phyloP scores from a whole-genome alignment of 164 flowering plant species.

The Taxillus chinensis region DNA sequence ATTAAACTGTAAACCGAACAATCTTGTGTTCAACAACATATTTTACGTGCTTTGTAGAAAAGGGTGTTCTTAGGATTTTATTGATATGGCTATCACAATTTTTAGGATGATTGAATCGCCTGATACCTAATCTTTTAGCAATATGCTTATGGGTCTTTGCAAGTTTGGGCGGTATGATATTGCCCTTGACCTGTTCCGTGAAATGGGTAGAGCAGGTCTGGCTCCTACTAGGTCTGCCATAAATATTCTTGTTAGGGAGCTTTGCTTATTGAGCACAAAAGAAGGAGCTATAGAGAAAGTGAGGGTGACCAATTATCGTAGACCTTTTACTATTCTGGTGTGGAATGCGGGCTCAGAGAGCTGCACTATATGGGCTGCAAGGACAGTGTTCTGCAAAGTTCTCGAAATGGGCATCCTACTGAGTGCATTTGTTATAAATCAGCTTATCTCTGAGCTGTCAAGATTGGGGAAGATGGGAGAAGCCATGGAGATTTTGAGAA shows the following conservation, averaged over 20 bases:
- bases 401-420: too few species aligned
- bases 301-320: constrained; percentile 16
- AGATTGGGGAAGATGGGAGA: too few species aligned
- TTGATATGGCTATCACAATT: constrained; percentile 28
- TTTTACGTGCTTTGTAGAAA: too few species aligned
- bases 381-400: too few species aligned
- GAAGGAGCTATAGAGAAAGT: constrained; percentile 23
- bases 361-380: too few species aligned
- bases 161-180: constrained; percentile 28
- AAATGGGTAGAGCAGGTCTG: constrained; percentile 25
- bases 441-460: too few species aligned
- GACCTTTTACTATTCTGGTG: constrained; percentile 28
- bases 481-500: too few species aligned
- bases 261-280: constrained; percentile 23
- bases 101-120: constrained; percentile 30
- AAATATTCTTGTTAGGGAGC: constrained; percentile 28
- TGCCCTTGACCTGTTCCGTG: constrained; percentile 28
- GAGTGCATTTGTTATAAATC: too few species aligned
- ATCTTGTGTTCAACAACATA: too few species aligned
- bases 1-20: too few species aligned
- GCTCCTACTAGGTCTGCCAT: constrained; percentile 30
- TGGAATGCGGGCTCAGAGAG: too few species aligned
- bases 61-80: too few species aligned
- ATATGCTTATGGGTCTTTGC: constrained; percentile 37
- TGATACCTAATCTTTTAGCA: constrained; percentile 37